Evolutionary conservation across 768 basidiomycete genomes (phyloP), one percentile per base, ranked within the genome.

Genomic region (Boletus huronensis): DNA sequence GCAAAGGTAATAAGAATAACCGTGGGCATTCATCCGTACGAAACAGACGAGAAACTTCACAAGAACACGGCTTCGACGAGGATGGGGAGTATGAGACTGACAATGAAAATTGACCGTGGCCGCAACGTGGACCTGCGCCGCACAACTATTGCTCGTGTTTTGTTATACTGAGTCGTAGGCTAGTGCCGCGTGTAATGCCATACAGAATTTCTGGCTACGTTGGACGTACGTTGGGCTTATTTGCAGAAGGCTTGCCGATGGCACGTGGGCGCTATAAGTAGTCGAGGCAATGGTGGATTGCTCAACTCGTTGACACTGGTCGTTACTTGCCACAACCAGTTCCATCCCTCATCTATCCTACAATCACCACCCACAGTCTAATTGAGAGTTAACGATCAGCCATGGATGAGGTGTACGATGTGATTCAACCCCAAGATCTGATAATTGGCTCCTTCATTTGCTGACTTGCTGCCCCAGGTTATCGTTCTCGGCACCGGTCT

Each of bases 341-440:
- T 44, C 21, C 48, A 54, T 48, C 50, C 43, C 25, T 35, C 38
- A 26, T 48, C 47, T 58, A 58, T 42, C 44, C 48, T 60, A 59
- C 51, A 31, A 48, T 49, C 45, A 45, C 39, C 47, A 35, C 46
- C 50, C 26, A 31, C 54, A 53, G 41, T 46, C 52, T 60, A 48
- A 58, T 50, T 41, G 19, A 61, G 47, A 52, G 26, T 55, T 54
- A 25, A 40, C 52, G 52, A 62, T 60, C 54, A 61, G 77, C 66
- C 72, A 97, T 99, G 96, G 96, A 99, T 88, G 96, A 98, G 80
- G 89, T 92, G 80, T 98, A 98, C 78, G 95, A 98, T 74, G 95
- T 97, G 72, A 64, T 63, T 63, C 53, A 31, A 53, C 42, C 53
- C 52, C 45, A 46, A 54, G 58, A 66, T 65, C 54, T 56, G 54